phyloP scores from a whole-genome alignment of 164 flowering plant species.

The Vitis vinifera region DNA sequence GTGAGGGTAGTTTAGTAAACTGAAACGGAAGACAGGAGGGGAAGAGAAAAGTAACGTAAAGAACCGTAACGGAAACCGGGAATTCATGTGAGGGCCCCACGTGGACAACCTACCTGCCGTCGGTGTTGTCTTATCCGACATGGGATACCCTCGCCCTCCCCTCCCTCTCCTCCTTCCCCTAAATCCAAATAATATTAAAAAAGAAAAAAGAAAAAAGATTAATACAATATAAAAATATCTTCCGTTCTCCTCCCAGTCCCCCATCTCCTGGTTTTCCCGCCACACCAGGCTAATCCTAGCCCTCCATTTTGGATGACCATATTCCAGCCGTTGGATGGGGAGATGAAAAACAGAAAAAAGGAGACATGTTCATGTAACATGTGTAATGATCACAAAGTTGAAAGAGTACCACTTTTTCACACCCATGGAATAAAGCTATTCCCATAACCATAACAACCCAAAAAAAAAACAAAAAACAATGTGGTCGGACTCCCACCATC shows the following conservation, averaged over 20 bases:
- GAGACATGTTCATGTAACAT: conserved; percentile 17
- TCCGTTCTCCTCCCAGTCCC: not conserved
- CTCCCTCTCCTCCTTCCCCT: not conserved
- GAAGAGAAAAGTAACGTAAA: conserved; percentile 1
- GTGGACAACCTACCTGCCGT: conserved; percentile 27
- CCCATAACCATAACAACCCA: too few relatives aligned
- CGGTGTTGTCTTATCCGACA: conserved; percentile 45
- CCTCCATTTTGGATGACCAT: conserved; percentile 8
- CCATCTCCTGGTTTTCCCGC: conserved; percentile 28
- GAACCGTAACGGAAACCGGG: conserved; percentile 22
- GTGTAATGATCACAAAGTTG: conserved; percentile 31
- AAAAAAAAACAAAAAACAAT: too few relatives aligned
- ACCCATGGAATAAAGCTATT: conserved; percentile 14
- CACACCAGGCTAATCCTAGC: conserved; percentile 8
- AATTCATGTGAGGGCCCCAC: conserved; percentile 33
- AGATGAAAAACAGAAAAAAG: conserved; percentile 9
- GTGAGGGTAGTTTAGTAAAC: not conserved
- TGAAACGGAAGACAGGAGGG: not conserved
- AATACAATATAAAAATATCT: conserved; percentile 1
- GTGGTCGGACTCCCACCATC: too few relatives aligned
- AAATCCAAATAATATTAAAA: not conserved
- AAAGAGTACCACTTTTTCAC: conserved; percentile 18
- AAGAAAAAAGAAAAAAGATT: not conserved
- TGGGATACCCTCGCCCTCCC: conserved; percentile 7
- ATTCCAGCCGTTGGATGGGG: conserved; percentile 14